Base-by-base conservation (phyloP, 441 rosid genomes). In the Eutrema salsugineum region DNA sequence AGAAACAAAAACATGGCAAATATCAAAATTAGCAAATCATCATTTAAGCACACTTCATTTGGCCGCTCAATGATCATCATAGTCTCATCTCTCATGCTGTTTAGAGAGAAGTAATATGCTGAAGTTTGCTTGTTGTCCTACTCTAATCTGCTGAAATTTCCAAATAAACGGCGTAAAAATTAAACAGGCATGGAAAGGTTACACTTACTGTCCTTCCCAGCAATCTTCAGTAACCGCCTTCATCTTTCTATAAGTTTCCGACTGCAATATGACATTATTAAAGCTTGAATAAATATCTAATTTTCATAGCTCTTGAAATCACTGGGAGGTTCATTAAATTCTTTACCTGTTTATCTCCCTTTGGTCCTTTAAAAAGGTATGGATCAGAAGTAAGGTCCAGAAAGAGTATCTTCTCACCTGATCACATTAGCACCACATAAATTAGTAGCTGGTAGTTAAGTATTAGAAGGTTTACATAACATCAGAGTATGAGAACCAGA, bases 161-260 rank as follows among this genome's bases (percentile, higher is more conserved):
- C 1, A 60, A 49, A 53, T 63, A 54, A 2, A 42, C 19, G 1
- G 12, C 15, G 6, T 51, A 33, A 11, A 22, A 65, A 33, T 24
- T 28, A 11, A 38, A 47, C 20, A 40, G n/a, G 32, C 8, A 22
- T 67, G 70, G 3, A 10, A 60, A 28, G 6, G 44, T 30, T 47
- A 63, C 2, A 1, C 42, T 59, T 87, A 95, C 96, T 98, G 90
- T 80, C 89, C 97, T 82, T 93, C 92, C 99, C 99, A 95, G 70
- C 53, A 80, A 86, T 91, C 98, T 57, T 84, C 76, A 3, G 98
- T 86, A 56, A 83, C 88, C 27, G 85, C 83, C 80, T 83, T 88
- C 98, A 95, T 93, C 70, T 83, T 93, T 63, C 98, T 73, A 79
- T 93, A 95, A 46, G 99, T 95, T 76, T 95, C 99, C 0, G 96